Percentiles rank a stretch among this genome's conserved stretches.
Evolutionary conservation across 2,329 filamentous ascomycete species (phyloP).

Genomic region (Cladosporium sp.): DNA sequence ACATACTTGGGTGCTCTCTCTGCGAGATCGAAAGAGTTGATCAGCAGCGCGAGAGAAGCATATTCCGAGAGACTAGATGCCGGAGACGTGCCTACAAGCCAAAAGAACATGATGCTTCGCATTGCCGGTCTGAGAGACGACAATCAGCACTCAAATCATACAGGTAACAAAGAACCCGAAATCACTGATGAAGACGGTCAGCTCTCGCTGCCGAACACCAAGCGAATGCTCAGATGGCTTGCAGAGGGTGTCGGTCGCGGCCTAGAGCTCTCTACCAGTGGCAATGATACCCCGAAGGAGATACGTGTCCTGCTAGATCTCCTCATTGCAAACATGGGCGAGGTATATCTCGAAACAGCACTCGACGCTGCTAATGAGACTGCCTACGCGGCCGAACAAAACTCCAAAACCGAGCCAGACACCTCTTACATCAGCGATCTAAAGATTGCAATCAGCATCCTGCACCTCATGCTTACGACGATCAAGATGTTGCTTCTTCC

Average conservation of each 20-base stretch:
- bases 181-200: conserved; percentile 85
- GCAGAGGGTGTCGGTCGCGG: conserved; percentile 90
- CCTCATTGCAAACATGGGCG: conserved; percentile 80
- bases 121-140: conserved; percentile 79
- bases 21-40: conserved; percentile 82
- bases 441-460: conserved; percentile 78
- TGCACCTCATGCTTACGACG: conserved; percentile 89
- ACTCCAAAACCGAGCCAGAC: conserved; percentile 76
- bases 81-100: conserved; percentile 79
- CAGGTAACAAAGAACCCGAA: conserved; percentile 70
- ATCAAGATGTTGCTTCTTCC: conserved; percentile 87
- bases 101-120: conserved; percentile 84
- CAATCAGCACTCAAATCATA: conserved; percentile 43
- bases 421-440: conserved; percentile 76
- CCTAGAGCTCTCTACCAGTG: conserved; percentile 75
- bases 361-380: conserved; percentile 69
- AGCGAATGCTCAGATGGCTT: conserved; percentile 96
- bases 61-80: conserved; percentile 87
- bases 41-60: conserved; percentile 82
- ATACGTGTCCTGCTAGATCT: conserved; percentile 80
- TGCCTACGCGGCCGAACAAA: conserved; percentile 69
- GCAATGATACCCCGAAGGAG: conserved; percentile 88
- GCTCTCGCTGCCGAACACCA: conserved; percentile 80
- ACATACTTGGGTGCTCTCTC: conserved; percentile 91
- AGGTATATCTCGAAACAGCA: conserved; percentile 67